Evolutionary conservation across 192 early-diverging fungal species (phyloP).

Genomic region (Coemansia sp.): DNA sequence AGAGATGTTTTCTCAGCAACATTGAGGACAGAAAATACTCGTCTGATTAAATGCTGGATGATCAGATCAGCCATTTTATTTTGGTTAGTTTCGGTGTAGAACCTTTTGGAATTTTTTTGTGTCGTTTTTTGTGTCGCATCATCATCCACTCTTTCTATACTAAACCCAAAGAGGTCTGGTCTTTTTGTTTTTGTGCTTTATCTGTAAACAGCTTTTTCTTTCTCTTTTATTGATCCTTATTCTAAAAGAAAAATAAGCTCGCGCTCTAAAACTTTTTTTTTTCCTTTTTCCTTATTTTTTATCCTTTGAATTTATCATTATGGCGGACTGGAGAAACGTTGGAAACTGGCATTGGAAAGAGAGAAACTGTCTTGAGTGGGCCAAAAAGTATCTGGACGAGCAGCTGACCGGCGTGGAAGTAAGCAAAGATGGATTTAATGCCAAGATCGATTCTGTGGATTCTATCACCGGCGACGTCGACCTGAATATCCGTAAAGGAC

Average conservation of each 20-base stretch:
- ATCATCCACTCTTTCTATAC: neutral
- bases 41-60: neutral
- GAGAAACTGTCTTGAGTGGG: constrained; percentile 93
- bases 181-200: neutral
- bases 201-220: neutral
- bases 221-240: neutral
- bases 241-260: neutral
- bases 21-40: too few species aligned
- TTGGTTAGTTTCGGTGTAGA: neutral
- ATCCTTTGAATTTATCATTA: constrained; percentile 17
- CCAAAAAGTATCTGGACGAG: constrained; percentile 76
- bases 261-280: neutral
- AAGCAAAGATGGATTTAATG: constrained; percentile 59
- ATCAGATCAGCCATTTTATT: neutral
- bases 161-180: neutral
- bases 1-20: too few species aligned
- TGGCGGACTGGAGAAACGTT: constrained; percentile 76
- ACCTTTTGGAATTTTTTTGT: neutral
- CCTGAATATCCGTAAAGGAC: constrained; percentile 94
- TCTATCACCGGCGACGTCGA: constrained; percentile 84
- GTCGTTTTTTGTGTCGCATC: neutral
- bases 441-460: constrained; percentile 57
- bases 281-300: neutral
- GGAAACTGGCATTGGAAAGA: constrained; percentile 79
- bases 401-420: constrained; percentile 60